Percentiles rank a stretch among this genome's conserved stretches.
Conservation (phyloP, 306 rosid genomes). For the Prunus mume region DNA sequence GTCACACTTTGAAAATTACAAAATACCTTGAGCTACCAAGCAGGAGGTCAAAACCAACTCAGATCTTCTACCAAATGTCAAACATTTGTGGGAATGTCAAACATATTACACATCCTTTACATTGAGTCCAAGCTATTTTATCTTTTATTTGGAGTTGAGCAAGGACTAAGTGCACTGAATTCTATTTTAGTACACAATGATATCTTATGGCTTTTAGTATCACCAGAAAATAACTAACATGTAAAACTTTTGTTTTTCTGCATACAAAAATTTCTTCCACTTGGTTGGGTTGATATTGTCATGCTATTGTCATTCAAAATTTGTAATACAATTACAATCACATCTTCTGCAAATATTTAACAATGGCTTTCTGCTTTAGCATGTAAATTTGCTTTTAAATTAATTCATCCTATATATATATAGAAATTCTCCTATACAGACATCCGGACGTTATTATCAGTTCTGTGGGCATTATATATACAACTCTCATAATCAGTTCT, state of each 20-base stretch:
- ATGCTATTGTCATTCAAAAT: too few relatives aligned
- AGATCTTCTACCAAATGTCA: constrained; percentile 37
- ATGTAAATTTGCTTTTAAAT: too few relatives aligned
- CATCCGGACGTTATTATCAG: too few relatives aligned
- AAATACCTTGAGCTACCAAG: constrained; percentile 37
- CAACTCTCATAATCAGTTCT: too few relatives aligned
- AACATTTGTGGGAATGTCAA: constrained; percentile 18
- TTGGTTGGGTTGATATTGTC: too few relatives aligned
- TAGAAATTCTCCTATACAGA: too few relatives aligned
- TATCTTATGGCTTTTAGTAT: not conserved
- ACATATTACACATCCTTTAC: not conserved
- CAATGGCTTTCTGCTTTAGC: too few relatives aligned
- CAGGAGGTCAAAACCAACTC: constrained; percentile 48
- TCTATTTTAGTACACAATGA: not conserved
- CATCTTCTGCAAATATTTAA: too few relatives aligned
- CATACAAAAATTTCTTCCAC: not conserved
- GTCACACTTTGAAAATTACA: constrained; percentile 33
- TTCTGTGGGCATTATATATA: too few relatives aligned
- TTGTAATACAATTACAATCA: too few relatives aligned
- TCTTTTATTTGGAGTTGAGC: not conserved
- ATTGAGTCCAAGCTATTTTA: not conserved
- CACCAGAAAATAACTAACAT: not conserved
- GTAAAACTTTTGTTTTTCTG: not conserved
- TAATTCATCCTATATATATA: too few relatives aligned
- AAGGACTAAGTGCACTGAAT: not conserved